Evolutionary conservation across 2,329 filamentous ascomycete species (phyloP).

Genomic region (Xylaria sp.): DNA sequence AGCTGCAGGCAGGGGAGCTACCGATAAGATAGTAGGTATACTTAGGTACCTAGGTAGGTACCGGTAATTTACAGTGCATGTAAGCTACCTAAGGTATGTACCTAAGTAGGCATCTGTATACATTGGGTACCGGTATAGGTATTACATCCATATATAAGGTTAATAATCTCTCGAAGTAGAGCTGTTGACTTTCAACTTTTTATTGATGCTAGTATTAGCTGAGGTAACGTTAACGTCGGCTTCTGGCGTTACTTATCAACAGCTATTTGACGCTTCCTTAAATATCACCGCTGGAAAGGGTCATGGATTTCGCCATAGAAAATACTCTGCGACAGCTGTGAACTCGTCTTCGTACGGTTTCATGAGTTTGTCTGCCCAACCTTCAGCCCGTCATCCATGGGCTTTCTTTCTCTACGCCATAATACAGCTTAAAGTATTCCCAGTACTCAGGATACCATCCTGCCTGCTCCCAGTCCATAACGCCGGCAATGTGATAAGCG

Average conservation of each 20-base stretch:
- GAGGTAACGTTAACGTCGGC: conserved; percentile 6
- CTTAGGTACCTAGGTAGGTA: too few relatives aligned
- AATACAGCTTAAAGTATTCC: conserved; percentile 27
- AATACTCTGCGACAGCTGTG: conserved; percentile 16
- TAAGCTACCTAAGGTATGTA: too few relatives aligned
- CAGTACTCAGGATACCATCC: conserved; percentile 22
- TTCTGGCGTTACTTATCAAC: conserved; percentile 15
- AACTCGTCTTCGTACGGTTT: conserved; percentile 21
- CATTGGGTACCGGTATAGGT: background rate
- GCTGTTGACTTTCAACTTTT: too few relatives aligned
- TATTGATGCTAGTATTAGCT: conserved; percentile 13
- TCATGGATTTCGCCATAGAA: conserved; percentile 23
- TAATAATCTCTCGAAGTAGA: too few relatives aligned
- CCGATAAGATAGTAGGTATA: conserved; percentile 9
- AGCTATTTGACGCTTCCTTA: conserved; percentile 12
- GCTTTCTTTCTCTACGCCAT: conserved; percentile 8
- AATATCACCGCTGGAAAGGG: conserved; percentile 10
- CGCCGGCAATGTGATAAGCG: conserved; percentile 21
- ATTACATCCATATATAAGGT: too few relatives aligned
- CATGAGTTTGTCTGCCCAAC: conserved; percentile 21
- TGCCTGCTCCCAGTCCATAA: conserved; percentile 19
- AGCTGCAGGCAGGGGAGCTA: conserved; percentile 12
- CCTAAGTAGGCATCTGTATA: background rate
- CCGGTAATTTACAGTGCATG: background rate
- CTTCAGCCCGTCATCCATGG: conserved; percentile 18